These are phyloP conservation scores for Collariella sp. DNA, from an alignment of 495 filamentous ascomycete species.

Conservation along the genomic window DNA sequence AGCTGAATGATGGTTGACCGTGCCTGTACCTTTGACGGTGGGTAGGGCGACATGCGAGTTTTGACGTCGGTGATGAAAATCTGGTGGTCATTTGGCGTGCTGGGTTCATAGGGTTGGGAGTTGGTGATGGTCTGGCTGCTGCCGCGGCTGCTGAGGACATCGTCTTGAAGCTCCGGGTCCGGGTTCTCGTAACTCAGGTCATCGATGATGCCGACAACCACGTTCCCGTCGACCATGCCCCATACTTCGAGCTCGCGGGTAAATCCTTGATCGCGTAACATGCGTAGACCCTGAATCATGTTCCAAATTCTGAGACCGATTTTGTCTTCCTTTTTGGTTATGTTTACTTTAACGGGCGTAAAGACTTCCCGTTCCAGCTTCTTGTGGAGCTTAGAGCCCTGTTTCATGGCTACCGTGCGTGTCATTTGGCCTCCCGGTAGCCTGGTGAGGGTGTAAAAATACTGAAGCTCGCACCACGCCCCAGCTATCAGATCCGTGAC, in stretches of 20 bases:
- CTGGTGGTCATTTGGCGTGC: slow-evolving; percentile 61
- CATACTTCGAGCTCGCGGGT: slow-evolving; percentile 92
- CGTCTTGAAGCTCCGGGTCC: slow-evolving; percentile 56
- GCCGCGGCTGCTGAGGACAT: slow-evolving; percentile 29
- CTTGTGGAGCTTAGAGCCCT: slow-evolving; percentile 69
- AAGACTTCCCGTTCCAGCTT: slow-evolving; percentile 79
- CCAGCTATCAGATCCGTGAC: slow-evolving; percentile 84
- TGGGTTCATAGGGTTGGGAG: slow-evolving; percentile 27
- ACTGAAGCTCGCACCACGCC: slow-evolving; percentile 94
- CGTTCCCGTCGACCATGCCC: slow-evolving; percentile 71
- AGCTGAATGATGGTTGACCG: slow-evolving; percentile 77
- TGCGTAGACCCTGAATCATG: slow-evolving; percentile 73
- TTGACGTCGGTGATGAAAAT: slow-evolving; percentile 86
- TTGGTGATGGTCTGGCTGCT: slow-evolving; percentile 12
- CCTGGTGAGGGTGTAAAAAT: slow-evolving; percentile 72
- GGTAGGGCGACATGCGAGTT: slow-evolving; percentile 54
- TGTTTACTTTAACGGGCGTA: slow-evolving; percentile 59
- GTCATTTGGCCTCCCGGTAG: slow-evolving; percentile 59
- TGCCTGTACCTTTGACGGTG: slow-evolving; percentile 60
- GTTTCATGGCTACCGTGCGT: slow-evolving; percentile 72
- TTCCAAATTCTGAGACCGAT: slow-evolving; percentile 89
- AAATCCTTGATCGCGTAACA: slow-evolving; percentile 65
- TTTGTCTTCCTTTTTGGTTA: slow-evolving; percentile 68
- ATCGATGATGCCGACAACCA: slow-evolving; percentile 88
- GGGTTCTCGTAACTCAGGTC: slow-evolving; percentile 73